These are phyloP conservation scores for Macrolepiota dolichaula DNA, from an alignment of 768 basidiomycete species.

Conservation along the genomic window DNA sequence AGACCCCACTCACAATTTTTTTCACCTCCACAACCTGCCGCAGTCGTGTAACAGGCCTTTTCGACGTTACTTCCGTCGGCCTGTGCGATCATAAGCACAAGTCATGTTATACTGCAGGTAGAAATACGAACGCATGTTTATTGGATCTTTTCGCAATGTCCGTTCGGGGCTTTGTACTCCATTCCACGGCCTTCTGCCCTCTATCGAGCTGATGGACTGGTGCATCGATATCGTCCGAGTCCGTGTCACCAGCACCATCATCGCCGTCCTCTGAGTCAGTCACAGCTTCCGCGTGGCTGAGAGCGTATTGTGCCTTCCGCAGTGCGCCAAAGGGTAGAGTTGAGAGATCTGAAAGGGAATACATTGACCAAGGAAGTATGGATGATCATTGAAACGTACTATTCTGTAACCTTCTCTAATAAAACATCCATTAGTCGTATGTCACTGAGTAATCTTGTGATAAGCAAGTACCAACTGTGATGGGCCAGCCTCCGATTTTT, in stretches of 20 bases:
- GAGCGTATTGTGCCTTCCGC: conserved; percentile 57
- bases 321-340: conserved; percentile 62
- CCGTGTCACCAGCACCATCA: conserved; percentile 11
- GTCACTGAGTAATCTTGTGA: not conserved
- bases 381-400: conserved; percentile 15
- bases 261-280: conserved; percentile 32
- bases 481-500: conserved; percentile 23
- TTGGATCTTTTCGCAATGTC: conserved; percentile 58
- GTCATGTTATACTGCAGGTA: not conserved
- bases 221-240: conserved; percentile 11
- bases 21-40: conserved; percentile 67
- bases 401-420: conserved; percentile 23
- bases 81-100: conserved; percentile 32
- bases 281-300: conserved; percentile 38
- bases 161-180: conserved; percentile 38
- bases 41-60: conserved; percentile 74
- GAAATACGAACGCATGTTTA: conserved; percentile 80
- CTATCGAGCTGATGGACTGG: conserved; percentile 23
- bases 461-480: conserved; percentile 24
- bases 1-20: conserved; percentile 46
- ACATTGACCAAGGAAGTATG: not conserved
- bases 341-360: conserved; percentile 45
- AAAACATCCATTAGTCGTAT: not conserved
- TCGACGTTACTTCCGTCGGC: conserved; percentile 80
- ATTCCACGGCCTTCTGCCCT: conserved; percentile 37